phyloP scores from a whole-genome alignment of 495 filamentous ascomycete genomes.

The Neurospora hispaniola region DNA sequence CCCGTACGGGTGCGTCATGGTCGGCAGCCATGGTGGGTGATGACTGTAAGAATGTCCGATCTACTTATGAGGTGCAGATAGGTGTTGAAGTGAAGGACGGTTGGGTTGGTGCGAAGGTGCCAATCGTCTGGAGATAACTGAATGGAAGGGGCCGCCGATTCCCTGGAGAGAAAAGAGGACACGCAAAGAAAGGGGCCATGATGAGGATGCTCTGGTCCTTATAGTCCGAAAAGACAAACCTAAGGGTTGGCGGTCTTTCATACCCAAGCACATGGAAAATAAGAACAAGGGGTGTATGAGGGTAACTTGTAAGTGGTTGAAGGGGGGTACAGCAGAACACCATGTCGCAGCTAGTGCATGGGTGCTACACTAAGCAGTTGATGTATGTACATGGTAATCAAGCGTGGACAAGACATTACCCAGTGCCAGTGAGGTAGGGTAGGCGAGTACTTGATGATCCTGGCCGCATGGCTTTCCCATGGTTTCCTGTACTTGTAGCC shows the following conservation, averaged over 20 bases:
- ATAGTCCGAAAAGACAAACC: not conserved
- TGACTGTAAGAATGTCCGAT: not conserved
- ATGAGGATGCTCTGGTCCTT: slow-evolving; percentile 1
- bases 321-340: not conserved
- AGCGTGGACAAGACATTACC: not conserved
- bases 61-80: not conserved
- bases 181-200: not conserved
- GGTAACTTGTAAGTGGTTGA: not conserved
- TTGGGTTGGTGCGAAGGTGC: not conserved
- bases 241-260: not conserved
- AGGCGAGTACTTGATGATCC: not conserved
- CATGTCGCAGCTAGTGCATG: not conserved
- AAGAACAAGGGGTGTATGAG: not conserved
- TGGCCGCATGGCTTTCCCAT: not conserved
- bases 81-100: not conserved
- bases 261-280: not conserved
- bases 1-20: slow-evolving; percentile 11
- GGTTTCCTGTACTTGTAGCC: not conserved
- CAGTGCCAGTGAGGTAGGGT: not conserved
- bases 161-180: not conserved
- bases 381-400: not conserved
- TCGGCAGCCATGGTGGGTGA: slow-evolving; percentile 17
- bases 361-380: not conserved
- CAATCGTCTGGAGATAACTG: not conserved
- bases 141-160: not conserved